Conservation (phyloP, 768 basidiomycete species). For the Crucibulum laeve region DNA sequence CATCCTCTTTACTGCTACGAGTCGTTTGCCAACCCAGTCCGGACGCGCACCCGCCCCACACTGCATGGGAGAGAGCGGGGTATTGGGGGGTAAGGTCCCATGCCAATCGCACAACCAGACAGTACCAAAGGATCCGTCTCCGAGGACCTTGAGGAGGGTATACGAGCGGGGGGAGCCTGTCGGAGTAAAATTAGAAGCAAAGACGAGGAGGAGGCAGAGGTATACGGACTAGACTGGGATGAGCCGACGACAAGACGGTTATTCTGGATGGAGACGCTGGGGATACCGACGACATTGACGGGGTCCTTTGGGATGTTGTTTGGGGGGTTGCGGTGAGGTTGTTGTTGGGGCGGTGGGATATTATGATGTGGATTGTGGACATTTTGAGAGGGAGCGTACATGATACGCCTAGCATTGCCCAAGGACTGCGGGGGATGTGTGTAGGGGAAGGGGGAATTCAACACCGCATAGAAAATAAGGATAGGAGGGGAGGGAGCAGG, state of each 20-base stretch:
- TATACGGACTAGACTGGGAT: slow-evolving; percentile 61
- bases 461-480: slow-evolving; percentile 15
- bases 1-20: slow-evolving; percentile 98
- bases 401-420: slow-evolving; percentile 60
- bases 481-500: slow-evolving; percentile 11
- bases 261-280: slow-evolving; percentile 69
- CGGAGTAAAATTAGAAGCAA: slow-evolving; percentile 10
- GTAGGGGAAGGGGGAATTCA: slow-evolving; percentile 11
- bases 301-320: slow-evolving; percentile 43
- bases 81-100: slow-evolving; percentile 88
- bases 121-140: slow-evolving; percentile 97
- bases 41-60: slow-evolving; percentile 88
- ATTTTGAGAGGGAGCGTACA: slow-evolving; percentile 47
- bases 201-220: slow-evolving; percentile 7
- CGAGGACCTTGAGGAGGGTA: slow-evolving; percentile 93
- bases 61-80: slow-evolving; percentile 91
- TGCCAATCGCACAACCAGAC: slow-evolving; percentile 99
- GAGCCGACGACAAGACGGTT: slow-evolving; percentile 71
- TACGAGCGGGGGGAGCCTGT: slow-evolving; percentile 84
- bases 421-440: slow-evolving; percentile 18
- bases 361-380: slow-evolving; percentile 39
- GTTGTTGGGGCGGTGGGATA: slow-evolving; percentile 21
- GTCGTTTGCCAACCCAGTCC: slow-evolving; percentile 90
- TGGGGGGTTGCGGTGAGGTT: slow-evolving; percentile 21
- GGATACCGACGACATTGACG: slow-evolving; percentile 67